Percentiles rank a stretch among this genome's conserved stretches.
Conservation (phyloP, 116 monocot genomes). For the Iris pallida region DNA sequence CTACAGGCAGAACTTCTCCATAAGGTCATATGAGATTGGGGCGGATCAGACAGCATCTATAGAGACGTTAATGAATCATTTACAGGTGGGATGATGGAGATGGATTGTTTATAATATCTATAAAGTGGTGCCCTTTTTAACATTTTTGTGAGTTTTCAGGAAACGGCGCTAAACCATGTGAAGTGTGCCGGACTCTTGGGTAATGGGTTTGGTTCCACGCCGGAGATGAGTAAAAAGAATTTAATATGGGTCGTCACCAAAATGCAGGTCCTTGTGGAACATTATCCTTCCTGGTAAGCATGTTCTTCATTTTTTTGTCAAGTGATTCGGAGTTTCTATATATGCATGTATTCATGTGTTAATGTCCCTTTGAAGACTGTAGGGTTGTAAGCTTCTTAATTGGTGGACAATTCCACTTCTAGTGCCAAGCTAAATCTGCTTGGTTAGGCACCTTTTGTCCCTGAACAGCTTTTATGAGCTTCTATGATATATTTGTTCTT, state of each 20-base stretch:
- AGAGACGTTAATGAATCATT: slow-evolving; percentile 94
- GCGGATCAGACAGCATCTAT: slow-evolving; percentile 91
- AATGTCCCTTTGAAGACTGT: too few species aligned
- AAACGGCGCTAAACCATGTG: slow-evolving; percentile 77
- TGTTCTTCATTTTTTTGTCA: neutral
- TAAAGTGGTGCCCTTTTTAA: neutral
- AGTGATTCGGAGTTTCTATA: neutral
- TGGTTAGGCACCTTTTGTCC: too few species aligned
- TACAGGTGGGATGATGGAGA: slow-evolving; percentile 52
- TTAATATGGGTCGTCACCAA: slow-evolving; percentile 88
- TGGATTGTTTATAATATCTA: neutral
- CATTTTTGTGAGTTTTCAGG: slow-evolving; percentile 28
- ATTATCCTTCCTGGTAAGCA: slow-evolving; percentile 71
- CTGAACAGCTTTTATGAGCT: too few species aligned
- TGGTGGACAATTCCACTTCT: too few species aligned
- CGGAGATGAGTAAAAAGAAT: slow-evolving; percentile 63
- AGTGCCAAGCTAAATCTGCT: neutral
- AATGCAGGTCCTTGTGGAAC: slow-evolving; percentile 77
- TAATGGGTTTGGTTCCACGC: slow-evolving; percentile 76
- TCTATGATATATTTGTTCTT: too few species aligned
- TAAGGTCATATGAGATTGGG: slow-evolving; percentile 95
- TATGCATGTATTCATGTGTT: neutral
- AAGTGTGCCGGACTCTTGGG: slow-evolving; percentile 54
- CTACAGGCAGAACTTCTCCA: slow-evolving; percentile 86
- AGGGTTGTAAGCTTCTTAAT: too few species aligned